Evolutionary conservation across 805 yeast species (phyloP).

Genomic region (Hanseniaspora thailandica): DNA sequence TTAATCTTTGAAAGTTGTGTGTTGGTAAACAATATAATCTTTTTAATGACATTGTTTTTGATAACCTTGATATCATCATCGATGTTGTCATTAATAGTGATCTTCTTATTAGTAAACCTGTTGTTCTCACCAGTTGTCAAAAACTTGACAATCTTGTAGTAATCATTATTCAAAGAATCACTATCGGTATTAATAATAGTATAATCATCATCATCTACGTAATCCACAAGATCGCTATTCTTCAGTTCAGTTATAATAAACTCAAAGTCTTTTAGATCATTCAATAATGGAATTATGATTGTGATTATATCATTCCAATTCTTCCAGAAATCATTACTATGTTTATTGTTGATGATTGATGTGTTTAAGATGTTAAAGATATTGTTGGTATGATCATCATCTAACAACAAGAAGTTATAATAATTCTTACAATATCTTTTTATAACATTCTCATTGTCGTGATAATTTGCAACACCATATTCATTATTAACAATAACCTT

Average conservation of each 20-base stretch:
- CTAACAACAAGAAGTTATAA: conserved; percentile 4
- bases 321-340: conserved; percentile 14
- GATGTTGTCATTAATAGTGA: background rate
- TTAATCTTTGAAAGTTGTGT: background rate
- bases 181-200: background rate
- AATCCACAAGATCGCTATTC: background rate
- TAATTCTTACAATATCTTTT: conserved; percentile 11
- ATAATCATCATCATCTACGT: background rate
- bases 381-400: background rate
- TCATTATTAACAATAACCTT: background rate
- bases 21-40: background rate
- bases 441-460: background rate
- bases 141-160: background rate
- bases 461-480: background rate
- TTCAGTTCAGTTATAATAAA: background rate
- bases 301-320: conserved; percentile 8
- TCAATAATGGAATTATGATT: background rate
- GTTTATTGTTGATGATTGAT: conserved; percentile 1
- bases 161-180: background rate
- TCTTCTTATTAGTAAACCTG: background rate
- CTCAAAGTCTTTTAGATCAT: conserved; percentile 1
- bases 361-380: background rate
- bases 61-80: background rate
- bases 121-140: background rate
- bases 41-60: background rate